Evolutionary conservation across 352 stramenopile species (phyloP).

Genomic region (Aphanomyces stellatus): DNA sequence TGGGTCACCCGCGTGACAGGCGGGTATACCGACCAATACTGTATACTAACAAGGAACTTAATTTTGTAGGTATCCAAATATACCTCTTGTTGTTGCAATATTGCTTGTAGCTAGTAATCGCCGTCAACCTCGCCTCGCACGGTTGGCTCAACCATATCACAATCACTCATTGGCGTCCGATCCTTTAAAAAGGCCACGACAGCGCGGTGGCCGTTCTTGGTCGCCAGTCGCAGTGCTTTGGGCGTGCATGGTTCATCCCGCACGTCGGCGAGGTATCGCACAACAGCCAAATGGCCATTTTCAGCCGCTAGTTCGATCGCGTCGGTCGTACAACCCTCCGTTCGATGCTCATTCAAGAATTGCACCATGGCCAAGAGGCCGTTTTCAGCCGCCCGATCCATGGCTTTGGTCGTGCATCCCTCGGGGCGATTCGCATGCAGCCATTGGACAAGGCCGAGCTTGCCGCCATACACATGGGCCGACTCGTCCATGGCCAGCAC

Average conservation of each 20-base stretch:
- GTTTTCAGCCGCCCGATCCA: slow-evolving; percentile 1
- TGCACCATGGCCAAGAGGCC: slow-evolving; percentile 2
- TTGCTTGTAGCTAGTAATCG: too few species aligned
- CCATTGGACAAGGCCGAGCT: neutral
- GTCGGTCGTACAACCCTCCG: neutral
- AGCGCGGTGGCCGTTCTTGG: slow-evolving; percentile 4
- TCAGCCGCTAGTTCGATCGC: neutral
- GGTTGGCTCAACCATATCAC: too few species aligned
- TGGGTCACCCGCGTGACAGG: too few species aligned
- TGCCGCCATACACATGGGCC: slow-evolving; percentile 1
- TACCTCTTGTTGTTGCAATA: too few species aligned
- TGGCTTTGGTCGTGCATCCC: slow-evolving; percentile 6
- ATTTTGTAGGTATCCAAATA: too few species aligned
- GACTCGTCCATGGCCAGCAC: neutral
- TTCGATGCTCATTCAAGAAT: neutral
- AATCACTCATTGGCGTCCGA: too few species aligned
- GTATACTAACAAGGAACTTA: too few species aligned
- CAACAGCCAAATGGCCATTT: neutral
- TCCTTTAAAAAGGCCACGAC: slow-evolving; percentile 6
- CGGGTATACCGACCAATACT: too few species aligned
- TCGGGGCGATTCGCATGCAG: neutral
- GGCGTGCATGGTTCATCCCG: neutral
- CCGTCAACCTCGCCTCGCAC: too few species aligned
- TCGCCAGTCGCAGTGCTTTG: neutral
- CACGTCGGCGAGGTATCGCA: neutral